Evolutionary conservation across 1,284 basidiomycete genomes (phyloP).

Genomic region (Ustilago lituana): DNA sequence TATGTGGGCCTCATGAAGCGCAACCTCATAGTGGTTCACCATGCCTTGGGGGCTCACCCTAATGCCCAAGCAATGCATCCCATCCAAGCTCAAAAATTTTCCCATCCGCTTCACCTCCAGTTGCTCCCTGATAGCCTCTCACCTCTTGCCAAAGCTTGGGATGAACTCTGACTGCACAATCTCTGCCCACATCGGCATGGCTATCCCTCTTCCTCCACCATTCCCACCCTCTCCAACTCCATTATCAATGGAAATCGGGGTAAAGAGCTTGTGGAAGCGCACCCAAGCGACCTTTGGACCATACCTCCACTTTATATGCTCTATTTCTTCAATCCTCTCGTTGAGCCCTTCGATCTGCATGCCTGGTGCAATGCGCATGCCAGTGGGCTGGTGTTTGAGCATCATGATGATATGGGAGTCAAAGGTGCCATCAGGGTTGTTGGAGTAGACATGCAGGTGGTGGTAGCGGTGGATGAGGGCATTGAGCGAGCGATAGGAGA

Average conservation of each 20-base stretch:
- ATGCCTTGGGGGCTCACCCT: conserved; percentile 3
- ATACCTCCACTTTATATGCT: conserved; percentile 7
- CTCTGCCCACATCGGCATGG: conserved; percentile 7
- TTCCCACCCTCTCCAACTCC: too few species aligned
- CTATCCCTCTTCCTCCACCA: too few species aligned
- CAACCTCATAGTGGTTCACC: conserved; percentile 9
- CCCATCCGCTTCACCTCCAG: conserved; percentile 8
- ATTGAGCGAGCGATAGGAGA: conserved; percentile 11
- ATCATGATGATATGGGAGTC: background rate
- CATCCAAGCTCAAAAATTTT: conserved; percentile 24
- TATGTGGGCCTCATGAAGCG: background rate
- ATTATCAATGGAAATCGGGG: too few species aligned
- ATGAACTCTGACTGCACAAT: conserved; percentile 3
- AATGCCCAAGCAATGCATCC: conserved; percentile 6
- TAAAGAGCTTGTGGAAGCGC: conserved; percentile 16
- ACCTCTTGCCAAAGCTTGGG: background rate
- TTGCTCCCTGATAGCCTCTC: background rate
- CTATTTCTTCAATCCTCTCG: conserved; percentile 10
- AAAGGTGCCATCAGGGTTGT: background rate
- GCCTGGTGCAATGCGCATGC: background rate
- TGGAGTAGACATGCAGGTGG: conserved; percentile 18
- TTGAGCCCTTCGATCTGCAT: conserved; percentile 4
- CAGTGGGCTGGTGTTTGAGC: background rate
- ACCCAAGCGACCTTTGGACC: conserved; percentile 11
- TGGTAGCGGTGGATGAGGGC: conserved; percentile 17